Conservation (phyloP, 1,284 basidiomycete genomes). For the Heterobasidion irregulare region DNA sequence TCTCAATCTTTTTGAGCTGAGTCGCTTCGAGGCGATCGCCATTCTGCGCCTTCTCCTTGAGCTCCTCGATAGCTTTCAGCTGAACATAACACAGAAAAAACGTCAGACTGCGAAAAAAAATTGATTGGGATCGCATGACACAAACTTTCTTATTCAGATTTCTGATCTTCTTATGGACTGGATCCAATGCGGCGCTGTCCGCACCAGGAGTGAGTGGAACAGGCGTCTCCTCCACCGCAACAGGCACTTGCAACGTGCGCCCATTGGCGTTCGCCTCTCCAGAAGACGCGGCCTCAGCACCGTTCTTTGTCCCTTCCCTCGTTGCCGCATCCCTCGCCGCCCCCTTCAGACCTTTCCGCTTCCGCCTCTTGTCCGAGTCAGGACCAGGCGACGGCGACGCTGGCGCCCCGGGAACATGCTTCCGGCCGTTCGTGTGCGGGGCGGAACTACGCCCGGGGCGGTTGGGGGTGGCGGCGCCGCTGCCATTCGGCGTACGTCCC, state of each 20-base stretch:
- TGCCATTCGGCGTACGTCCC: conserved; percentile 30
- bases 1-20: conserved; percentile 92
- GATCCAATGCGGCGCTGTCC: conserved; percentile 55
- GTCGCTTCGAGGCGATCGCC: conserved; percentile 91
- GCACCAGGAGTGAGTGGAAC: conserved; percentile 50
- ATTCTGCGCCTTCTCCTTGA: conserved; percentile 82
- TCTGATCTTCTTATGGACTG: conserved; percentile 83
- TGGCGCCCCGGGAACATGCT: conserved; percentile 66
- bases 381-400: conserved; percentile 38
- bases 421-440: conserved; percentile 31
- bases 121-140: neutral
- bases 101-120: neutral
- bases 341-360: conserved; percentile 45
- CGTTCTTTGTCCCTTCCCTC: conserved; percentile 13
- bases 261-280: conserved; percentile 21
- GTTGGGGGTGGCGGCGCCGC: conserved; percentile 52
- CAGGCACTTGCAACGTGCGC: conserved; percentile 11
- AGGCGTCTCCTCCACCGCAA: conserved; percentile 16
- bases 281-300: conserved; percentile 19
- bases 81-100: conserved; percentile 21
- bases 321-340: conserved; percentile 32
- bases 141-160: conserved; percentile 91
- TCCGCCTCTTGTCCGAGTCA: conserved; percentile 41
- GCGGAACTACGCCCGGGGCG: conserved; percentile 40
- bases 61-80: conserved; percentile 93